Evolutionary conservation across 768 basidiomycete genomes (phyloP), one percentile per base, ranked within the genome.

Genomic region (Multifurca ochricompacta): DNA sequence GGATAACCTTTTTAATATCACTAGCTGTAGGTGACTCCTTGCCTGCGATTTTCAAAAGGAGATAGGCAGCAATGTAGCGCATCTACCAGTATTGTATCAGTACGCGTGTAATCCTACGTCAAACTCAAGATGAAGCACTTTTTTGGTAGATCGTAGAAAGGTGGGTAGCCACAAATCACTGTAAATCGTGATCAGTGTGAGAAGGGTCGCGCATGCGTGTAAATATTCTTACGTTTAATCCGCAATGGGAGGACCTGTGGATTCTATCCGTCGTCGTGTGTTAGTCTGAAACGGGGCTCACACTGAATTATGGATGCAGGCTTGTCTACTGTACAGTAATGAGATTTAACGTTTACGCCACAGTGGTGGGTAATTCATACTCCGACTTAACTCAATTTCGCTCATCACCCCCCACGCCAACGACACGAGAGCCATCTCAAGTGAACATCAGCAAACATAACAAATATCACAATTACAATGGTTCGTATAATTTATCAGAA

Each of bases 141-240:
- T 78, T 51, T n/a, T 60, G 63, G 64, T 64, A 46, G 61, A 56
- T 62, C 65, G 67, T 63, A 66, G 28, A 30, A 66, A 67, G 58
- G 71, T 76, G 79, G 84, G 81, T 81, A 92, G 89, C 89, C 87
- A 88, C 88, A 87, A 87, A 91, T 92, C 89, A 79, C 89, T 87
- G 67, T 18, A 50, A 65, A 68, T 35, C 19, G 6, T 30, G 18
- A 11, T 40, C 10, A 42, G 64, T 36, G 62, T 58, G 27, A 23
- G 11, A 35, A 43, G 9, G 28, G 35, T 23, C 49, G 35, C 44
- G 31, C 27, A 27, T 18, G 19, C 42, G 56, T 27, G 43, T 14
- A n/a, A 37, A 48, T 31, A 41, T 3, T 60, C 63, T 62, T 63
- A 81, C 84, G 70, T 84, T 92, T 91, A 91, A 91, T 91, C 90